Percentiles rank a stretch among this genome's conserved stretches.
Evolutionary conservation across 495 filamentous ascomycete species (phyloP).

Genomic region (Cercophora sp.): DNA sequence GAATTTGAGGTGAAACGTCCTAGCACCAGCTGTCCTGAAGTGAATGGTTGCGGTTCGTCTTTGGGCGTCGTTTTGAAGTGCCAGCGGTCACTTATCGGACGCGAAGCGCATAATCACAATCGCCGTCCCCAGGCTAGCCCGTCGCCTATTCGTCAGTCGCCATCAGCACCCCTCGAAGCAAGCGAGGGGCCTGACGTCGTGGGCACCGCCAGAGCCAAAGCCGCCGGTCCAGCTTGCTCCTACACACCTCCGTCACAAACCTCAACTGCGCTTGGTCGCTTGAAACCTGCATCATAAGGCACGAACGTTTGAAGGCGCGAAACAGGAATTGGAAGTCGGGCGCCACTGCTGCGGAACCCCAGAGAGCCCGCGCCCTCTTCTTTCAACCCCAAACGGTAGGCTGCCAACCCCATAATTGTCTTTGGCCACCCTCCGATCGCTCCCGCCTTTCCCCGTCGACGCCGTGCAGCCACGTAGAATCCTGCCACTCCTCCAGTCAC

Average conservation of each 20-base stretch:
- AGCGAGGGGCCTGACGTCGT: conserved; percentile 8
- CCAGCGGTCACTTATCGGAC: neutral
- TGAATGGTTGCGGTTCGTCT: conserved; percentile 1
- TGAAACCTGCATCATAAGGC: neutral
- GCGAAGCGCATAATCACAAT: conserved; percentile 1
- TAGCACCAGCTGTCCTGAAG: conserved; percentile 4
- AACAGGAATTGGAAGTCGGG: neutral
- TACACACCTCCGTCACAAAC: neutral
- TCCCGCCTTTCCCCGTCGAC: neutral
- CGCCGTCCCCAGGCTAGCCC: conserved; percentile 1
- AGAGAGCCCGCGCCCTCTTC: too few species aligned
- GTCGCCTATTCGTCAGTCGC: neutral
- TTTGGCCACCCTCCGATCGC: neutral
- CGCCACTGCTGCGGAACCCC: neutral
- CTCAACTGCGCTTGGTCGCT: neutral
- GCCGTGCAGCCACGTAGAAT: neutral
- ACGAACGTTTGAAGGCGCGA: neutral
- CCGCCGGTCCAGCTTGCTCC: neutral
- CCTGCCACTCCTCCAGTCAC: too few species aligned
- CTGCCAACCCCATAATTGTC: too few species aligned
- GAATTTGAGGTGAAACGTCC: too few species aligned
- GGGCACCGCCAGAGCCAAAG: neutral
- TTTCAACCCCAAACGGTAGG: too few species aligned
- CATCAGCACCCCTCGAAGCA: neutral
- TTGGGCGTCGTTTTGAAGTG: conserved; percentile 2